Conservation (phyloP, 139 green algal genomes). For the Choricystis sp. region DNA sequence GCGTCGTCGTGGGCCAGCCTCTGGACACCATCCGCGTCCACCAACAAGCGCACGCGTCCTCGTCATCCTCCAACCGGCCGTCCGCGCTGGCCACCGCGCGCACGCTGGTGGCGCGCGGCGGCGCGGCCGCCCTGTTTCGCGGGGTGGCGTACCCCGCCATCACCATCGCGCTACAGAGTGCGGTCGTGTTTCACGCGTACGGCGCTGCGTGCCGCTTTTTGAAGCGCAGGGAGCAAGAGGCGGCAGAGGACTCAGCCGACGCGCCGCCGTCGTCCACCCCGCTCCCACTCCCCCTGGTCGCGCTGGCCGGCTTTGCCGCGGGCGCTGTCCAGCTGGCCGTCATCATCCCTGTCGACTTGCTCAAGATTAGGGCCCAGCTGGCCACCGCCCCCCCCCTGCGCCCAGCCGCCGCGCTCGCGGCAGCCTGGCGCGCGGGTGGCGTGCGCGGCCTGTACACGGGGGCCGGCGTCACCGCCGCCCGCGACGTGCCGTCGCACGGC, state of each 20-base stretch:
- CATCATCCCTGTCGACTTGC: conserved; percentile 36
- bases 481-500: conserved; percentile 42
- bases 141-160: conserved; percentile 36
- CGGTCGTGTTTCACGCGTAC: conserved; percentile 37
- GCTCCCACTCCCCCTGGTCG: neutral
- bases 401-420: neutral
- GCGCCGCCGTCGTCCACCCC: neutral
- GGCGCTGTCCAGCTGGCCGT: conserved; percentile 17
- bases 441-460: conserved; percentile 37
- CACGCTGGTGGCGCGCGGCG: conserved; percentile 12
- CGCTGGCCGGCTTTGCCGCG: conserved; percentile 17
- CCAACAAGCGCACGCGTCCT: conserved; percentile 17
- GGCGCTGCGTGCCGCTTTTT: conserved; percentile 8
- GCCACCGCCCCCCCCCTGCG: conserved; percentile 14
- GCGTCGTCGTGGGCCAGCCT: conserved; percentile 25
- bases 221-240: neutral
- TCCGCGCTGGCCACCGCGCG: neutral
- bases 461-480: conserved; percentile 27
- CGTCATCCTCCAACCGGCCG: neutral
- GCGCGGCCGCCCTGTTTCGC: conserved; percentile 17
- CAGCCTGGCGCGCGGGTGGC: neutral
- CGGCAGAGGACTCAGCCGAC: neutral
- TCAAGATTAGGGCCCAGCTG: conserved; percentile 60
- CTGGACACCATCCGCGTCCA: conserved; percentile 34
- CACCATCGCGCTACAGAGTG: conserved; percentile 34